Evolutionary conservation across 306 rosid genomes (phyloP).

Genomic region (Prunus persica): Prunus_persica_NCBIv2 NC_034014.1:2943001-2943500

Average conservation of each 20-base stretch:
- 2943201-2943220: background rate
- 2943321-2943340: conserved; percentile 72
- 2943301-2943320: conserved; percentile 9
- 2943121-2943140: conserved; percentile 6
- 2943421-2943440: background rate
- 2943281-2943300: conserved; percentile 4
- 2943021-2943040: conserved; percentile 30
- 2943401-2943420: conserved; percentile 38
- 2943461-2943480: background rate
- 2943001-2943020: conserved; percentile 56
- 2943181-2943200: conserved; percentile 1
- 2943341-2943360: conserved; percentile 53
- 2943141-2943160: conserved; percentile 16
- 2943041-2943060: conserved; percentile 56
- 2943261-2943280: background rate
- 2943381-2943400: conserved; percentile 70
- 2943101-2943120: conserved; percentile 67
- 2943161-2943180: background rate
- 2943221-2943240: background rate
- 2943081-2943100: conserved; percentile 67
- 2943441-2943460: background rate
- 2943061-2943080: conserved; percentile 58
- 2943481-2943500: background rate
- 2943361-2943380: conserved; percentile 63
- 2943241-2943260: background rate